phyloP scores from a whole-genome alignment of 371 early-diverging fungal species.

The Mortierella sp. region DNA sequence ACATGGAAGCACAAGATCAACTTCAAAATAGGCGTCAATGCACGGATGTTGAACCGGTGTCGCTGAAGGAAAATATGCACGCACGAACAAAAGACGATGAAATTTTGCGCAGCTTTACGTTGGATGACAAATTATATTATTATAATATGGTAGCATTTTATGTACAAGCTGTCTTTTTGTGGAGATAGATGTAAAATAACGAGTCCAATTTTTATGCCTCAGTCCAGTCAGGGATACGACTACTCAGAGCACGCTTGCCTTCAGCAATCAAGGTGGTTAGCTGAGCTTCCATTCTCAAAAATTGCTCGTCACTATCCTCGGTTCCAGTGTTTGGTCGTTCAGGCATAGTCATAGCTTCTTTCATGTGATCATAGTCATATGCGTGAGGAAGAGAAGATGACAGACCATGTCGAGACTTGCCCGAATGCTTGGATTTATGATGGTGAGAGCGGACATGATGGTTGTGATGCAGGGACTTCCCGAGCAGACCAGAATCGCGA shows the following conservation, averaged over 20 bases:
- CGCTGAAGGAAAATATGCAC: background rate
- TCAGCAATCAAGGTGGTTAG: constrained; percentile 46
- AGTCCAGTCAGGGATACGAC: constrained; percentile 42
- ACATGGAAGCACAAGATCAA: background rate
- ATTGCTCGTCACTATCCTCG: constrained; percentile 49
- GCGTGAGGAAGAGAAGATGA: constrained; percentile 43
- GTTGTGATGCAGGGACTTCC: constrained; percentile 38
- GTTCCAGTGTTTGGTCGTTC: constrained; percentile 40
- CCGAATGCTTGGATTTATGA: constrained; percentile 18
- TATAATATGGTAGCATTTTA: background rate
- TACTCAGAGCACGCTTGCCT: constrained; percentile 48
- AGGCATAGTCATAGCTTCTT: constrained; percentile 8
- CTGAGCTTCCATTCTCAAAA: constrained; percentile 55
- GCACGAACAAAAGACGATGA: background rate
- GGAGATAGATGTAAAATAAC: background rate
- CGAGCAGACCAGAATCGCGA: constrained; percentile 20
- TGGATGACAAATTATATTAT: background rate
- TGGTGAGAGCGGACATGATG: constrained; percentile 8
- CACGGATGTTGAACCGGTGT: background rate
- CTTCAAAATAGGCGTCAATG: background rate
- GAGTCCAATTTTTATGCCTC: constrained; percentile 10
- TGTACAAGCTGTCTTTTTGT: background rate
- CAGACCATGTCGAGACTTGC: constrained; percentile 19
- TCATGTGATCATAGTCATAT: constrained; percentile 16
- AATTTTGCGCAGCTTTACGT: background rate